A percentile compares a stretch with the other conserved stretches of the same genome.
Conservation (phyloP, 23 red algal species). For the Gracilaria gracilis region DNA sequence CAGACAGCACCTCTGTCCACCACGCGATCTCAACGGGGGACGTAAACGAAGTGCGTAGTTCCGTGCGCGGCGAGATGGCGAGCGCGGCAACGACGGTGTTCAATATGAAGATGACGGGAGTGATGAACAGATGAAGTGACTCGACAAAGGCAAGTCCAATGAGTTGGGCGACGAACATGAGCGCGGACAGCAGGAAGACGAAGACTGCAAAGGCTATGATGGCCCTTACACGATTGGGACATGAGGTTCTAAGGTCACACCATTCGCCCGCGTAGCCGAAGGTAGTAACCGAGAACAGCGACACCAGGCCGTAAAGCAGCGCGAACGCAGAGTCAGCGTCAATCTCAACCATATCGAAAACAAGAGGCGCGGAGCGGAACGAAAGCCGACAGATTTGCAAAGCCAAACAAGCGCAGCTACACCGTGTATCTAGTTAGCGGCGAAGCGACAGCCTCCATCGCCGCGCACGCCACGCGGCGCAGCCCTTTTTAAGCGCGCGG, state of each 20-base stretch:
- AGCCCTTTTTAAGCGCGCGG: not conserved
- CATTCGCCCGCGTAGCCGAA: not conserved
- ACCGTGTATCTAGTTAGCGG: too few species aligned
- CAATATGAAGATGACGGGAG: not conserved
- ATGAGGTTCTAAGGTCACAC: not conserved
- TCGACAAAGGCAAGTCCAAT: not conserved
- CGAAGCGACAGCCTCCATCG: too few species aligned
- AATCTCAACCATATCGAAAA: slow-evolving; percentile 18
- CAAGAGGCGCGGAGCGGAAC: too few species aligned
- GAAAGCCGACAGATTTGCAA: too few species aligned
- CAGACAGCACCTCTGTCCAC: not conserved
- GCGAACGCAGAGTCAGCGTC: not conserved
- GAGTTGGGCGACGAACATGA: not conserved
- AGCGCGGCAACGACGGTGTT: not conserved
- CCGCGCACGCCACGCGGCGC: not conserved
- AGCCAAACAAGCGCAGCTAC: too few species aligned
- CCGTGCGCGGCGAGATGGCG: not conserved
- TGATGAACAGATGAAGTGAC: not conserved
- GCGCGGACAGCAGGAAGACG: not conserved
- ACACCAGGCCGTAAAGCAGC: slow-evolving; percentile 1
- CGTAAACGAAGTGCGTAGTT: too few species aligned
- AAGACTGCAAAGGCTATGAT: slow-evolving; percentile 1
- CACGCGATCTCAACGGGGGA: not conserved
- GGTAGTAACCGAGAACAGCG: not conserved
- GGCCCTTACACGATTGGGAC: not conserved